Conservation (phyloP, 192 early-diverging fungal species). For the Helicostylum pulchrum region DNA sequence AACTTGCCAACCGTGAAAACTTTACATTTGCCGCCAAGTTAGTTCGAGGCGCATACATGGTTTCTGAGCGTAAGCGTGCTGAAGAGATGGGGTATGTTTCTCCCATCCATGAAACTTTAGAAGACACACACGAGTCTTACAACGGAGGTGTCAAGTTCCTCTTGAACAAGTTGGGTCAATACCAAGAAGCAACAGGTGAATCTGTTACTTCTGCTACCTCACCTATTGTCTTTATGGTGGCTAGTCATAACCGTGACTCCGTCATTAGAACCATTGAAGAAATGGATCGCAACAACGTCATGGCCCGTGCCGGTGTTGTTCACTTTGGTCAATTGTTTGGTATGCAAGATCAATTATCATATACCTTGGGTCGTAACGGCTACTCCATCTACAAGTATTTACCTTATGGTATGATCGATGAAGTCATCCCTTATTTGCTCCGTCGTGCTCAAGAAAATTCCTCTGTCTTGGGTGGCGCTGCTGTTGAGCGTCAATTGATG, state of each 20-base stretch:
- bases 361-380: conserved; percentile 70
- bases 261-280: conserved; percentile 57
- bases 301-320: conserved; percentile 57
- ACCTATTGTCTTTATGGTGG: conserved; percentile 77
- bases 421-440: conserved; percentile 90
- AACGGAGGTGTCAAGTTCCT: conserved; percentile 73
- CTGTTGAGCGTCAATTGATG: conserved; percentile 53
- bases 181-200: conserved; percentile 28
- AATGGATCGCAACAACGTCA: conserved; percentile 59
- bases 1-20: conserved; percentile 62
- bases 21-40: conserved; percentile 85
- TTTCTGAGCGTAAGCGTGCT: conserved; percentile 63
- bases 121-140: conserved; percentile 82
- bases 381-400: conserved; percentile 91
- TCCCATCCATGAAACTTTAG: conserved; percentile 78
- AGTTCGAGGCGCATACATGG: conserved; percentile 50
- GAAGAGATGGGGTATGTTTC: conserved; percentile 60
- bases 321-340: conserved; percentile 93
- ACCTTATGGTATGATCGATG: conserved; percentile 87
- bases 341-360: conserved; percentile 91
- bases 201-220: conserved; percentile 21
- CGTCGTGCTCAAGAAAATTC: conserved; percentile 95
- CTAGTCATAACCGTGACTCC: conserved; percentile 87
- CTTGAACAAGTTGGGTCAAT: conserved; percentile 55
- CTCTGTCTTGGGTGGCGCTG: conserved; percentile 65